phyloP scores from a whole-genome alignment of 2,329 filamentous ascomycete species.

The Geosmithia flava region DNA sequence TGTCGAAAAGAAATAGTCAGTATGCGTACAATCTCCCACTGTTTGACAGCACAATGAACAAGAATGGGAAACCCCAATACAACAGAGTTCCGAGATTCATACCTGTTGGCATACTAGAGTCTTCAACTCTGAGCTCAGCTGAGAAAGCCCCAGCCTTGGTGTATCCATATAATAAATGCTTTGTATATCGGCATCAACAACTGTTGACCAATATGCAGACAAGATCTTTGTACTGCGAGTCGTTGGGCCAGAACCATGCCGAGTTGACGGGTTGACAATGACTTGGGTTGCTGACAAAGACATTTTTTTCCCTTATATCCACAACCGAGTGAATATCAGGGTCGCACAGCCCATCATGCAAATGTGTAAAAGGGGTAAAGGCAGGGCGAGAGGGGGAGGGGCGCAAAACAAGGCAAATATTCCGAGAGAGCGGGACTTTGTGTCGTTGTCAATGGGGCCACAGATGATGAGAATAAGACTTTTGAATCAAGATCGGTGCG shows the following conservation, averaged over 20 bases:
- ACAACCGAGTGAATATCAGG: neutral
- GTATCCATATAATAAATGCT: neutral
- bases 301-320: neutral
- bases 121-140: slow-evolving; percentile 30
- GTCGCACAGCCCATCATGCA: neutral
- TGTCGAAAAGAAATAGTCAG: neutral
- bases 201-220: neutral
- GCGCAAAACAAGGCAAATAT: too few species aligned
- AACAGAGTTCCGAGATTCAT: too few species aligned
- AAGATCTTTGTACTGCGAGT: neutral
- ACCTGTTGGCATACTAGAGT: slow-evolving; percentile 28
- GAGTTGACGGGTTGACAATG: neutral
- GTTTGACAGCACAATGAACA: too few species aligned
- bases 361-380: neutral
- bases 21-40: too few species aligned
- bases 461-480: too few species aligned
- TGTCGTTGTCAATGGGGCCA: too few species aligned
- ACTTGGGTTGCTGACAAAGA: neutral
- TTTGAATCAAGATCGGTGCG: too few species aligned
- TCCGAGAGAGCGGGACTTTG: too few species aligned
- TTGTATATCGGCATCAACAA: neutral
- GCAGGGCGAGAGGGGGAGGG: too few species aligned
- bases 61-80: too few species aligned
- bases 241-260: neutral
- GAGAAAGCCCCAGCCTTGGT: slow-evolving; percentile 6